Evolutionary conservation across 495 filamentous ascomycete species (phyloP).

Genomic region (Hypoxylon perforatum): DNA sequence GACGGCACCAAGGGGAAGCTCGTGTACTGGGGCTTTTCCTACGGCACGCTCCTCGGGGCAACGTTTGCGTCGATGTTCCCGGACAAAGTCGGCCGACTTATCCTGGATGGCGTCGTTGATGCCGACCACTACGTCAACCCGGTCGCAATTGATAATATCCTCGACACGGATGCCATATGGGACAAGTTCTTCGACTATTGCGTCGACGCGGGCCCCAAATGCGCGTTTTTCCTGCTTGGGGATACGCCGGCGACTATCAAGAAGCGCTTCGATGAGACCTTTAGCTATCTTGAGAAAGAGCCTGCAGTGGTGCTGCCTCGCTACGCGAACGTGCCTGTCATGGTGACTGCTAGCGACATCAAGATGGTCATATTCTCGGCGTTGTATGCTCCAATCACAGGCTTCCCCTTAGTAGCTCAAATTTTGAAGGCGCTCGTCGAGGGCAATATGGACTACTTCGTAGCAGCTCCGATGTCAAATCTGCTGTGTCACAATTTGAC

Average conservation of each 20-base stretch:
- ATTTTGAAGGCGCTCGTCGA: conserved; percentile 43
- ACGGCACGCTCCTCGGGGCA: conserved; percentile 67
- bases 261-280: conserved; percentile 51
- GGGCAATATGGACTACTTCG: conserved; percentile 14
- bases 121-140: conserved; percentile 50
- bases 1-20: conserved; percentile 53
- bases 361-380: conserved; percentile 48
- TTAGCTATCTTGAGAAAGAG: conserved; percentile 53
- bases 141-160: conserved; percentile 49
- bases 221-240: conserved; percentile 49
- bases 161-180: conserved; percentile 55
- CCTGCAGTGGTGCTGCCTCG: conserved; percentile 60
- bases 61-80: conserved; percentile 61
- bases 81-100: conserved; percentile 52
- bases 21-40: conserved; percentile 71
- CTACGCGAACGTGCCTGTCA: conserved; percentile 44
- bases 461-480: conserved; percentile 27
- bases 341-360: conserved; percentile 48
- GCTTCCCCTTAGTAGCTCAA: conserved; percentile 47
- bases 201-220: conserved; percentile 42
- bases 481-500: conserved; percentile 52
- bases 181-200: conserved; percentile 54
- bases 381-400: conserved; percentile 49
- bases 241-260: conserved; percentile 56
- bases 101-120: conserved; percentile 57